Evolutionary conservation across 202 grass and related monocot species (phyloP), one percentile per base, ranked within the genome.

Genomic region (Setaria viridis): DNA sequence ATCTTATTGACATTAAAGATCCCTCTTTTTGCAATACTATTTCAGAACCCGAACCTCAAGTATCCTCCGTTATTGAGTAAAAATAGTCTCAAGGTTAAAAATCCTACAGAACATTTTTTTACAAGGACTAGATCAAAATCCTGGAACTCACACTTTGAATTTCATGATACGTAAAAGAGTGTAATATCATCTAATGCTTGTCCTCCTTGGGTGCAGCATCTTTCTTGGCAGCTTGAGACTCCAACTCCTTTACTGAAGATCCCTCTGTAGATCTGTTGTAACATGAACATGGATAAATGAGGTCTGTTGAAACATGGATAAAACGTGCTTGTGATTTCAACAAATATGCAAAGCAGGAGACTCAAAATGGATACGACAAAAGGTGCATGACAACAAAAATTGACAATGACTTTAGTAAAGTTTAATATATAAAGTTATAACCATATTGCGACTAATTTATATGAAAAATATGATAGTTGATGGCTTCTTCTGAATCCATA

Each of bases 201-300:
- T 97, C 95, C 75, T 94, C 92, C 86, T 95, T 97, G 47, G 91
- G 87, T 39, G 85, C 70, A 79, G 70, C 74, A 72, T 97, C 95
- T 82, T 95, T 95, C 82, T 97, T 94, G 69, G 48, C 74, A 62
- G 90, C 82, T 47, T 90, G 84, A 25, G 95, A 89, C 84, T 97
- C 90, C 72, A 97, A 78, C 79, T 94, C 89, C 85, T 97, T 97
- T 5, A 88, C 67, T 53, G 80, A 70, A 54, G 92, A 90, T 56
- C 65, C 79, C 76, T 93, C 90, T 33, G 86, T 76, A 78, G 91
- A 80, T 88, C 92, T 97, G 57, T 15, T 9, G 50, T 11, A 87
- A 78, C 53, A 74, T 62, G 43, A 59, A 80, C 25, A 25, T 25
- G 4, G 11, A 60, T 53, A 32, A 45, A 78, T 75, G 45, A 70